Evolutionary conservation across 73 alveolate genomes (phyloP), one percentile per base, ranked within the genome.

Genomic region (Paramecium octaurelia): DNA sequence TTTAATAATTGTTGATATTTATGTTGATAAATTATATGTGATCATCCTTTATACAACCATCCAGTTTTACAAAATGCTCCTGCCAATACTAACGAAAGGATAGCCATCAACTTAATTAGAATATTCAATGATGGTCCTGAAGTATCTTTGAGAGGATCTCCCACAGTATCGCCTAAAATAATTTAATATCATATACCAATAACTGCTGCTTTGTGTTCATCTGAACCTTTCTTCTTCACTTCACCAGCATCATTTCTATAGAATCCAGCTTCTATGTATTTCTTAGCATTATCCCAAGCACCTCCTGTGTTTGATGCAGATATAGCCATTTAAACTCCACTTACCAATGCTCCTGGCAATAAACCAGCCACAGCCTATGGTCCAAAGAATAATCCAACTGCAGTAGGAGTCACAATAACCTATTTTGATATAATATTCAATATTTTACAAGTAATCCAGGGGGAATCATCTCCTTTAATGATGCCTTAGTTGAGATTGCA

Each of bases 141-240:
- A 29, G 99, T 97, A 76, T 97, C 99, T 95, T 97, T 97, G 21
- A 96, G 92, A 46, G 99, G 99, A 88, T 97, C 99, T 68, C 99
- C 99, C 48, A 97, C 99, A 73, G 99, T 97, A 92, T 97, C 99
- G 85, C 99, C 99, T 23, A 92, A 70, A 44, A 92, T 80, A 35
- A 36, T n/a, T 23, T 58, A 6, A 16, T 80, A 24, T 36, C 12
- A 40, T 29, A 12, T 73, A 80, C 91, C 91, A 70, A 88, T 88
- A 59, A 96, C 97, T 21, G 98, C 97, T 6, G 97, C 94, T 86
- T 93, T 92, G 64, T 96, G 98, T 43, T 93, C 97, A 86, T 96
- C 98, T 35, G 97, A 86, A 27, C 94, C 94, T 95, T 96, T 92
- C 69, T 58, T 69, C 75, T 76, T 92, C 21, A 90, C 85, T 29